Base-by-base conservation (phyloP, 306 rosid species). In the Prunus mume region DNA sequence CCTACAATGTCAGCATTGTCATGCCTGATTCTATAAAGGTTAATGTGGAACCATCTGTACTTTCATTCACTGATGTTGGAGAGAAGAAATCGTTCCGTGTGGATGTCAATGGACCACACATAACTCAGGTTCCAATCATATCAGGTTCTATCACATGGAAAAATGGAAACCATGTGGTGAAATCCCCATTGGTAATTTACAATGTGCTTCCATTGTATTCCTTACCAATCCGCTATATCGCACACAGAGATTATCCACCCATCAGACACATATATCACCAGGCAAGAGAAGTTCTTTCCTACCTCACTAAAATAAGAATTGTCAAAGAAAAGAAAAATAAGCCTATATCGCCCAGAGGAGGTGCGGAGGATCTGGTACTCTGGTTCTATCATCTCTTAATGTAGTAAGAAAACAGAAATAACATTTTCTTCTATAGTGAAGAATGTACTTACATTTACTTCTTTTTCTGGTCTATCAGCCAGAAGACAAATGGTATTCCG, bases 141-240 rank as follows among this genome's bases (percentile, higher is more conserved):
- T 76, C 74, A 0, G 57, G 76, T 32, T 80, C 85, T 11, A 67
- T 82, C 12, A 75, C 56, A 56, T 75, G 87, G 85, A 49, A 22
- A 20, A 22, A 77, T 74, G 60, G 25, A 43, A 15, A 12, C 8
- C 66, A 79, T 67, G n/a, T 3, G 52, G 83, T 81, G 54, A 68
- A 84, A 77, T 68, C 81, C 18, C 77, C 79, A 17, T 73, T 73
- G n/a, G 86, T 65, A 34, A 30, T 78, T 46, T 78, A 79, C 79
- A 81, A 70, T 1, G 14, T 57, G 13, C 80, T 81, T 20, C 65
- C 72, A 65, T 27, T 34, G 68, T 69, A 69, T 19, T 68, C n/a
- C 9, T 13, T 3, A 24, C 30, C 5, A 3, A 18, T 28, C 9
- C 12, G 10, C 7, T 19, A 15, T 3, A 5, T 19, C 11, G 11